phyloP scores from a whole-genome alignment of 2,329 filamentous ascomycete species.

The Aspergillus bombycis region DNA sequence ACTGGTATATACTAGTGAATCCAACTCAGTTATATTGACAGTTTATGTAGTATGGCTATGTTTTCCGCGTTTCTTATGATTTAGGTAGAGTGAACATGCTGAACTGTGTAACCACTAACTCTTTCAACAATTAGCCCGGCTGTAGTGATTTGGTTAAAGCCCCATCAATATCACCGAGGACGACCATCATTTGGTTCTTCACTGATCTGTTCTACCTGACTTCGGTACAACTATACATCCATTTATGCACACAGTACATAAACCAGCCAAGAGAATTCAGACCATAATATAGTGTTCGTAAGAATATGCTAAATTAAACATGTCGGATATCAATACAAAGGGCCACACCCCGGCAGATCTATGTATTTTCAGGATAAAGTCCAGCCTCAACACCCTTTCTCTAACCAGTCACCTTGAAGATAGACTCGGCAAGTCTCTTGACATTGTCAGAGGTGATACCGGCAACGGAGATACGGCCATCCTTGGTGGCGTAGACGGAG shows the following conservation, averaged over 20 bases:
- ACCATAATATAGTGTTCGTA: constrained; percentile 9
- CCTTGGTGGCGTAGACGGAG: constrained; percentile 95
- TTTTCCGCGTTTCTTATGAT: too few relatives aligned
- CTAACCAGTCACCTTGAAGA: constrained; percentile 56
- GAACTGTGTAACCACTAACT: too few relatives aligned
- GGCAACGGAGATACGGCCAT: constrained; percentile 56
- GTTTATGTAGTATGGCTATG: too few relatives aligned
- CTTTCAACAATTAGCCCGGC: too few relatives aligned
- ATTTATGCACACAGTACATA: not conserved
- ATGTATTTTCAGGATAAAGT: constrained; percentile 15
- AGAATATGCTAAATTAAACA: constrained; percentile 28
- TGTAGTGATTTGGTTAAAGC: too few relatives aligned
- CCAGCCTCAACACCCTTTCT: constrained; percentile 12
- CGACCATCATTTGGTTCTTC: accelerated
- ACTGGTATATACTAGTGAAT: too few relatives aligned
- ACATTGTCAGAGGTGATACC: constrained; percentile 55
- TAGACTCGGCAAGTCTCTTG: constrained; percentile 53
- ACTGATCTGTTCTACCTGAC: not conserved
- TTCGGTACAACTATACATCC: not conserved
- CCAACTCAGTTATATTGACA: too few relatives aligned
- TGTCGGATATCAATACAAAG: constrained; percentile 27
- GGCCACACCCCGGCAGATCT: constrained; percentile 17
- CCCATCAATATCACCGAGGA: too few relatives aligned
- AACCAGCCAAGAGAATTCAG: not conserved
- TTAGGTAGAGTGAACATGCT: too few relatives aligned